Percentiles rank a stretch among this genome's conserved stretches.
Conservation (phyloP, 805 yeast genomes). For the Monosporozyma servazzii region DNA sequence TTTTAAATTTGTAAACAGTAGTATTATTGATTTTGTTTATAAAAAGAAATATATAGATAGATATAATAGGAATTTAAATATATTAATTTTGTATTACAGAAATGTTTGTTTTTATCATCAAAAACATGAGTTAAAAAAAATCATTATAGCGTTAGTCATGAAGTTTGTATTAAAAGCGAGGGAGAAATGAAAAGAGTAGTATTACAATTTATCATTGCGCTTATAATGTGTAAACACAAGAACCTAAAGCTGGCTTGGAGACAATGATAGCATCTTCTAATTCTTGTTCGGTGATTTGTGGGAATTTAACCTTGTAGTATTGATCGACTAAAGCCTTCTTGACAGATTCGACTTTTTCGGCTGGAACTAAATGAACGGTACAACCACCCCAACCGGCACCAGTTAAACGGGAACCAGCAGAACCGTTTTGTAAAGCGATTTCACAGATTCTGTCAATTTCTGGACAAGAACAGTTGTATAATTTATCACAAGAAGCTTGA, state of each 20-base stretch:
- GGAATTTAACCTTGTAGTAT: conserved; percentile 43
- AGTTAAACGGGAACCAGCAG: conserved; percentile 61
- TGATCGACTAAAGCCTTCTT: conserved; percentile 41
- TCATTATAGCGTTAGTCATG: not conserved
- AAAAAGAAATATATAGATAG: not conserved
- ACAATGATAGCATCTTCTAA: conserved; percentile 44
- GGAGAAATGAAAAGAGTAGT: not conserved
- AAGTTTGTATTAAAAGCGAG: not conserved
- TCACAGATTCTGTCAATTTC: conserved; percentile 45
- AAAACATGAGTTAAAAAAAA: not conserved
- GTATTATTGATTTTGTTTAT: not conserved
- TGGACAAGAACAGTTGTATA: conserved; percentile 47
- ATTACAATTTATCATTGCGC: not conserved
- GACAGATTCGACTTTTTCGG: conserved; percentile 24
- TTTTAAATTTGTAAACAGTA: not conserved
- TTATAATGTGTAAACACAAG: conserved; percentile 26
- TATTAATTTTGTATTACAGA: not conserved
- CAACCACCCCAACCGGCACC: conserved; percentile 81
- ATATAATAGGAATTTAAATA: not conserved
- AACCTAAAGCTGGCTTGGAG: conserved; percentile 49
- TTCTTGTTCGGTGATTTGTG: conserved; percentile 37
- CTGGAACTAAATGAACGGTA: conserved; percentile 49
- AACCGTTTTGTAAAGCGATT: conserved; percentile 47
- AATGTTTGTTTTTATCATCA: conserved; percentile 2
- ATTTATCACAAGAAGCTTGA: conserved; percentile 41